phyloP scores from a whole-genome alignment of 768 basidiomycete genomes.

The Kwoniella shandongensis region DNA sequence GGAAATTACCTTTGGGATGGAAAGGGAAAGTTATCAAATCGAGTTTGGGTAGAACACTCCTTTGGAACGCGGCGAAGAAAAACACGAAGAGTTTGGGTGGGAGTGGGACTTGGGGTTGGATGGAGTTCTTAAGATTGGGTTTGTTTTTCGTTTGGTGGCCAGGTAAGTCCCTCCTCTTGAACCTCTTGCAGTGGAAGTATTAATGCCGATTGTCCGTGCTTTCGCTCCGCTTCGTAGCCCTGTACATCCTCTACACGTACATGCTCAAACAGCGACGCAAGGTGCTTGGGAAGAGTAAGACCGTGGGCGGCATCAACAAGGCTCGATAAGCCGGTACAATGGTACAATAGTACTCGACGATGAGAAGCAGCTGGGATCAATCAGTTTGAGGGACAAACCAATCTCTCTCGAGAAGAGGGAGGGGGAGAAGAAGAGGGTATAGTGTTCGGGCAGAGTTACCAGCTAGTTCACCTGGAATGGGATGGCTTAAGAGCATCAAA shows the following conservation, averaged over 20 bases:
- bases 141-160: slow-evolving; percentile 87
- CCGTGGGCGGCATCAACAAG: slow-evolving; percentile 25
- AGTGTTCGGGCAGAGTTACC: too few species aligned
- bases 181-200: too few species aligned
- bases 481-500: too few species aligned
- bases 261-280: slow-evolving; percentile 64
- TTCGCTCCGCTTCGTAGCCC: slow-evolving; percentile 49
- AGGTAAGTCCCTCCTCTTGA: slow-evolving; percentile 58
- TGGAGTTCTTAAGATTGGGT: slow-evolving; percentile 62
- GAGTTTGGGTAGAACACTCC: slow-evolving; percentile 51
- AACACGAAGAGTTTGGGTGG: slow-evolving; percentile 1
- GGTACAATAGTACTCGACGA: too few species aligned
- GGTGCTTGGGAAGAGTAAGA: slow-evolving; percentile 56
- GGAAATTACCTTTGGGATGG: slow-evolving; percentile 23
- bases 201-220: too few species aligned
- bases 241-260: slow-evolving; percentile 63
- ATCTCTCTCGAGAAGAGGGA: too few species aligned
- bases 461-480: too few species aligned
- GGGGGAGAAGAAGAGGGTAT: too few species aligned
- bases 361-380: too few species aligned
- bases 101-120: slow-evolving; percentile 58
- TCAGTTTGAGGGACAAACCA: too few species aligned
- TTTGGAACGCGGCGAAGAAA: slow-evolving; percentile 36
- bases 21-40: slow-evolving; percentile 55
- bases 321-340: slow-evolving; percentile 8